Evolutionary conservation across 352 stramenopile genomes (phyloP), one percentile per base, ranked within the genome.

Genomic region (Globisporangium perplexum): DNA sequence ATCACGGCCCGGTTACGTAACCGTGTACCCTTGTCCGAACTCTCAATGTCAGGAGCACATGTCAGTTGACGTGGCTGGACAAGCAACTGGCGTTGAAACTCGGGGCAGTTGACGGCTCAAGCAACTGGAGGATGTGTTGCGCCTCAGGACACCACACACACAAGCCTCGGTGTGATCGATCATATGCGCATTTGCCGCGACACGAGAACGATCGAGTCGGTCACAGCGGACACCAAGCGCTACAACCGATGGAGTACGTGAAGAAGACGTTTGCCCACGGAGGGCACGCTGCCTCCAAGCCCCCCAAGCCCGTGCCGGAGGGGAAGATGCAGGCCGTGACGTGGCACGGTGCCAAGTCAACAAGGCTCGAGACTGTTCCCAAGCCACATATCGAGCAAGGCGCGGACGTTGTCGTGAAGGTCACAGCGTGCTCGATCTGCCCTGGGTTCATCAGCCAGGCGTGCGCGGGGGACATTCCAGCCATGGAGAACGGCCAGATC

Each of bases 351-450:
- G 55, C 49, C 58, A 86, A 83, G 63, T 55, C 53, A 8, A 53
- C 88, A 43, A 74, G 74, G 43, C 42, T 87, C 50, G 71, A 83
- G 47, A 59, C 76, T 43, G 69, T 88, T 45, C 49, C 69, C 22
- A 78, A 80, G 57, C 79, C 77, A 52, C 74, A 78, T 62, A 69
- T 87, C 46, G 49, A 83, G 61, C 61, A 80, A 45, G 57, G 61
- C 23, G 57, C 64, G 8, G 79, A 90, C 38, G 59, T 82, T 42
- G 69, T 90, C 43, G 69, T 90, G 39, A 77, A 79, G 58, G 74
- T 90, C 22, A 86, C 72, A 35, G 74, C 75, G 0, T 81, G 68
- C 52, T 85, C 79, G 7, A 70, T 87, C 39, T 78, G 67, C 42
- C 70, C 76, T 4, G 77, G 79, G 39, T 86, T 85, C 41, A 60